Conservation (phyloP, 352 stramenopile species). For the Phytophthora fragariaefolia region DNA sequence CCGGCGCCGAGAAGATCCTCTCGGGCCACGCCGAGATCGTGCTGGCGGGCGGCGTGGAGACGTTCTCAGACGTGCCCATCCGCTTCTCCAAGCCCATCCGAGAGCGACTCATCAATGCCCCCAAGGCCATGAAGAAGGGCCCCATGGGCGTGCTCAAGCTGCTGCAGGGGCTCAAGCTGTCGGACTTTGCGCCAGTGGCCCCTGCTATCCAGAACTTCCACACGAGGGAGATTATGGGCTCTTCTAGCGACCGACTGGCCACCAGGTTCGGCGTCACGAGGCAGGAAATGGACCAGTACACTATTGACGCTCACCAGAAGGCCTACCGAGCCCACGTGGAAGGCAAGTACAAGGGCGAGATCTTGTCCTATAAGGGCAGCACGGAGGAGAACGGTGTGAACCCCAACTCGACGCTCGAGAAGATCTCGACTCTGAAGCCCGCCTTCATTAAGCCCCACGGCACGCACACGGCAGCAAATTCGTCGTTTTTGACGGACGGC, state of each 20-base stretch:
- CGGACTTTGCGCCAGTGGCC: slow-evolving; percentile 92
- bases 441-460: slow-evolving; percentile 98
- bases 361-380: slow-evolving; percentile 95
- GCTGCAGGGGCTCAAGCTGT: slow-evolving; percentile 94
- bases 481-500: slow-evolving; percentile 97
- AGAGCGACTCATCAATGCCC: slow-evolving; percentile 84
- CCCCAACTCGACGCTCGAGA: slow-evolving; percentile 94
- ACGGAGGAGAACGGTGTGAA: slow-evolving; percentile 98
- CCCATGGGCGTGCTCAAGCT: slow-evolving; percentile 89
- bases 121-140: slow-evolving; percentile 97
- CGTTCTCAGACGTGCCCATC: slow-evolving; percentile 98
- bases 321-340: slow-evolving; percentile 95
- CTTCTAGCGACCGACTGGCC: slow-evolving; percentile 94
- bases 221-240: slow-evolving; percentile 99
- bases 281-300: slow-evolving; percentile 97
- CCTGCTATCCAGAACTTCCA: slow-evolving; percentile 99
- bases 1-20: slow-evolving; percentile 96
- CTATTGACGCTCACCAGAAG: slow-evolving; percentile 93
- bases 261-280: slow-evolving; percentile 95
- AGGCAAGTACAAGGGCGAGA: slow-evolving; percentile 94
- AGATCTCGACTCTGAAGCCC: slow-evolving; percentile 96
- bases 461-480: slow-evolving; percentile 98
- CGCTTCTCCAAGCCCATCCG: slow-evolving; percentile 91
- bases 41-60: slow-evolving; percentile 96
- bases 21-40: slow-evolving; percentile 95